Conservation (phyloP, 305 asterid species). For the Fraxinus angustifolia region DNA sequence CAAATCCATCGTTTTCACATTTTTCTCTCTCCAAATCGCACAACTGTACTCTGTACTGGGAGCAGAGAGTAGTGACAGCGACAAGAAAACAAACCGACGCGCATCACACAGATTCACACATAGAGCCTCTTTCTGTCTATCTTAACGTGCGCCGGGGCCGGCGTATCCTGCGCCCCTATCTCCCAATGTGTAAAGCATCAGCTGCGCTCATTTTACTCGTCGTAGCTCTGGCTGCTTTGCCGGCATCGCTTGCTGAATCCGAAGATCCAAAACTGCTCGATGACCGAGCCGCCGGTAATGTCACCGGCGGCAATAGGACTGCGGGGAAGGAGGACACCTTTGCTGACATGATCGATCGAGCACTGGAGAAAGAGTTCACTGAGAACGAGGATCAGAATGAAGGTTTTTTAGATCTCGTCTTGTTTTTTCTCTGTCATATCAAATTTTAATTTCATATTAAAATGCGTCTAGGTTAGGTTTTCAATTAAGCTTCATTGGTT, state of each 20-base stretch:
- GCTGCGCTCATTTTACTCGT: constrained; percentile 24
- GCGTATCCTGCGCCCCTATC: constrained; percentile 39
- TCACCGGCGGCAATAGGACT: constrained; percentile 41
- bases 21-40: neutral
- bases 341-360: constrained; percentile 95
- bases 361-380: constrained; percentile 85
- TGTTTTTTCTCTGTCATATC: neutral
- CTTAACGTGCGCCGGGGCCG: constrained; percentile 45
- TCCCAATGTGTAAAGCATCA: constrained; percentile 44
- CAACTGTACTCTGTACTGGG: neutral
- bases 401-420: constrained; percentile 63
- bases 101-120: constrained; percentile 16
- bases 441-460: neutral
- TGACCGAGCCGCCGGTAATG: constrained; percentile 26
- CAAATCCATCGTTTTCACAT: too few relatives aligned
- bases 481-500: neutral
- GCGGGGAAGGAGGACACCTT: constrained; percentile 64
- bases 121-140: neutral
- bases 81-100: constrained; percentile 37
- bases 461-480: neutral
- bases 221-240: constrained; percentile 22
- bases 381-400: constrained; percentile 70
- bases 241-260: constrained; percentile 20
- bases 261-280: constrained; percentile 37
- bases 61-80: constrained; percentile 22